Conservation (phyloP, 257 asterid genomes). For the Linaria vulgaris region DNA sequence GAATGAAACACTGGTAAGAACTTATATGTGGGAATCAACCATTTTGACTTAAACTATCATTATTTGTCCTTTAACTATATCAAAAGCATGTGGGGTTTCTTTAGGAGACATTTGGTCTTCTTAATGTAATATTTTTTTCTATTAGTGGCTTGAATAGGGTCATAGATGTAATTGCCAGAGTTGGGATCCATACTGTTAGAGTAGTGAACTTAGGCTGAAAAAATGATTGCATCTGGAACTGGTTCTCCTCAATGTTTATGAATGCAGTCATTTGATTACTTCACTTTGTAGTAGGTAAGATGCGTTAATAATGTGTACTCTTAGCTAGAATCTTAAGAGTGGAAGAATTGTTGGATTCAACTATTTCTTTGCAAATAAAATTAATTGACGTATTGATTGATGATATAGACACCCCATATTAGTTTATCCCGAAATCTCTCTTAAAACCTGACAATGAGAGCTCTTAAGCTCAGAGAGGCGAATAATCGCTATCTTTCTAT, state of each 20-base stretch:
- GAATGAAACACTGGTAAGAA: slow-evolving; percentile 73
- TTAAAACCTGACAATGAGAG: too few species aligned
- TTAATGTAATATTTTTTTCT: background rate
- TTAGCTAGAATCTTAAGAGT: background rate
- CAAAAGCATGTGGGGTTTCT: slow-evolving; percentile 4
- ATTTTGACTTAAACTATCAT: slow-evolving; percentile 14
- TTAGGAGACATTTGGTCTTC: background rate
- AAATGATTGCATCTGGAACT: slow-evolving; percentile 2
- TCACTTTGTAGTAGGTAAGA: slow-evolving; percentile 6
- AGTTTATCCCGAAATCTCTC: background rate
- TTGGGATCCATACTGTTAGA: slow-evolving; percentile 3
- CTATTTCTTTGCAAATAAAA: slow-evolving; percentile 10
- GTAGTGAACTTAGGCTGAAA: slow-evolving; percentile 6
- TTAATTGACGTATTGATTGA: slow-evolving; percentile 13
- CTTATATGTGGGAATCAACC: slow-evolving; percentile 20
- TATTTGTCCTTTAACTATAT: slow-evolving; percentile 20
- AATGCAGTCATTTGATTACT: slow-evolving; percentile 5
- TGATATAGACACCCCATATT: background rate
- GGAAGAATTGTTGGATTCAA: slow-evolving; percentile 1
- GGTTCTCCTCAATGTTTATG: slow-evolving; percentile 3
- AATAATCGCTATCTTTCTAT: too few species aligned
- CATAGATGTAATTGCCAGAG: background rate
- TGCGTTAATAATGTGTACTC: slow-evolving; percentile 17
- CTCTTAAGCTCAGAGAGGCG: too few species aligned
- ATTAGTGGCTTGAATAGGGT: background rate